phyloP scores from a whole-genome alignment of 73 alveolate genomes.

The Paramecium tetraurelia region DNA sequence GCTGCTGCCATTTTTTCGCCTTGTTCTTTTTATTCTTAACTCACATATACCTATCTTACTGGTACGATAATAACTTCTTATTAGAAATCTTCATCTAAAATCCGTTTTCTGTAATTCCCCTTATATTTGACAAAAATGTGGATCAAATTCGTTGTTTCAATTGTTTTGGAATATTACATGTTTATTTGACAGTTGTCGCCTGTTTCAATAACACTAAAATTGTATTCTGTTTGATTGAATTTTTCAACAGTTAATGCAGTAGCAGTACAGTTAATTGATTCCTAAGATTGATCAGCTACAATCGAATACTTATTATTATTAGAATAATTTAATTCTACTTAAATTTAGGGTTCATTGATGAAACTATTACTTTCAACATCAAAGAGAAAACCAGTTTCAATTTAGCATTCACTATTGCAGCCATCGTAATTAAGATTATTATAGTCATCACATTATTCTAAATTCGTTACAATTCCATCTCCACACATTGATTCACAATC shows the following conservation, averaged over 20 bases:
- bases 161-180: background rate
- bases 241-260: background rate
- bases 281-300: background rate
- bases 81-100: background rate
- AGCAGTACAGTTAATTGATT: background rate
- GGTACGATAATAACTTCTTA: background rate
- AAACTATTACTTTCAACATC: background rate
- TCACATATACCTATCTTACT: background rate
- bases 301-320: background rate
- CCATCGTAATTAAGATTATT: background rate
- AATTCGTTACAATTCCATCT: background rate
- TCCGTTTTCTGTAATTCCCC: background rate
- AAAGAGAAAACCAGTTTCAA: background rate
- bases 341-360: background rate
- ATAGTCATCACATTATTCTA: background rate
- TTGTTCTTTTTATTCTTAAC: slow-evolving; percentile 1
- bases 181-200: background rate
- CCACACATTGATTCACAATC: background rate
- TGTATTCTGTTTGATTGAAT: background rate
- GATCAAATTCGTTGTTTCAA: background rate
- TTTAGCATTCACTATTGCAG: background rate
- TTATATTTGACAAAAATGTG: background rate
- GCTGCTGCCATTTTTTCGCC: background rate
- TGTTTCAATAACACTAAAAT: background rate
- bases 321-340: background rate